Evolutionary conservation across 768 basidiomycete genomes (phyloP), one percentile per base, ranked within the genome.

Genomic region (Clathrus columnatus): DNA sequence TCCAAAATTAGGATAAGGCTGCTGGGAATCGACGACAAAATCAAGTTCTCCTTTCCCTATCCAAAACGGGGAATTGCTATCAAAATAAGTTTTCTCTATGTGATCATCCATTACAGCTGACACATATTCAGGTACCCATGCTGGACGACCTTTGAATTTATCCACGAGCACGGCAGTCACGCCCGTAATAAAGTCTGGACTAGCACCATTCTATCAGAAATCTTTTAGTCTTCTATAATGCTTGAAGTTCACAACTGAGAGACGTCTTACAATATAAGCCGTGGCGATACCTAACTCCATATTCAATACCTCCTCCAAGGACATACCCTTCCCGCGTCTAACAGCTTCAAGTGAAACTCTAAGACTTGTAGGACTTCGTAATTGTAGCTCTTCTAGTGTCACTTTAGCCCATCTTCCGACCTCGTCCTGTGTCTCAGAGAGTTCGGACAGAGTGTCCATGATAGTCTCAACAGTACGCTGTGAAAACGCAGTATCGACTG

Each of bases 261-360:
- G 28, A 43, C 26, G 56, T 80, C 91, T 74, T 69, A 94, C 93
- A 62, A 88, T 89, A 68, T 83, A 95, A 16, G 91, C 92, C 29
- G 87, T 82, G 18, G 91, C 93, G 63, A 97, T 86, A 61, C 80
- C 81, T 60, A 93, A 73, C 65, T 98, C 95, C 83, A 87, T 91
- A 60, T 85, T 72, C 57, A 98, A 72, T 1, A 81, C 81, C 56
- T 87, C 75, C 5, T 75, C 72, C 41, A 98, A 73, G 1, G 76
- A 65, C 74, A 84, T 69, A 1, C 70, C 69, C 62, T 74, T 80
- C n/a, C 91, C 93, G 57, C 72, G 72, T 47, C 86, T 82, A 53
- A 93, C 79, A 1, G 90, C 88, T 61, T 77, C 72, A 20, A 98
- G 74, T n/a, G 94, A 81, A 30, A 98, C 86, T 67, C 89, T 90